Percentiles rank a stretch among this genome's conserved stretches.
Conservation (phyloP, 805 yeast genomes). For the Saturnispora zaruensis region DNA sequence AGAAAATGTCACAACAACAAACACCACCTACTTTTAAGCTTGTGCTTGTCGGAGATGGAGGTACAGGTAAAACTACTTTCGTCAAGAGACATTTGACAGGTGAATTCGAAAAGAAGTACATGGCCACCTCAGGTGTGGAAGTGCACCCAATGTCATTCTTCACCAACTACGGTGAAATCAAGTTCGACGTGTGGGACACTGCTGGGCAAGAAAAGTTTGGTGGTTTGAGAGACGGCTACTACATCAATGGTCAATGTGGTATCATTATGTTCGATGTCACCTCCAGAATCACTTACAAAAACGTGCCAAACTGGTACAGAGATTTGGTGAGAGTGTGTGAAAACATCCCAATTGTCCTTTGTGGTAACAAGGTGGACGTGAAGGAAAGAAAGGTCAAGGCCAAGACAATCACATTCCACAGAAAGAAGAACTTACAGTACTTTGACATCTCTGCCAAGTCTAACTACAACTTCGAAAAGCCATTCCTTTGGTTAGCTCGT, state of each 20-base stretch:
- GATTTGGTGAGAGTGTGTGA: constrained; percentile 99
- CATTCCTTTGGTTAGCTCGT: constrained; percentile 99
- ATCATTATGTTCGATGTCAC: constrained; percentile 99
- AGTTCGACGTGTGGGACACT: constrained; percentile 99
- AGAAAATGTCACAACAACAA: constrained; percentile 49
- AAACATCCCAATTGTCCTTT: constrained; percentile 96
- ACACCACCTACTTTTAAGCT: constrained; percentile 96
- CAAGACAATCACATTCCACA: constrained; percentile 99
- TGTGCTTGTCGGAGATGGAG: constrained; percentile 99
- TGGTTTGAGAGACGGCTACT: constrained; percentile 99
- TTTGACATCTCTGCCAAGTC: constrained; percentile 99
- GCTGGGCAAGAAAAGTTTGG: constrained; percentile 99
- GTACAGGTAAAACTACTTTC: constrained; percentile 99
- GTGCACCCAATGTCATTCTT: constrained; percentile 97
- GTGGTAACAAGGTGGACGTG: constrained; percentile 99
- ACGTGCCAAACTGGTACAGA: constrained; percentile 99
- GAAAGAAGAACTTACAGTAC: constrained; percentile 99
- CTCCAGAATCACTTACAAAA: constrained; percentile 97
- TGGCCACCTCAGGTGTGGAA: constrained; percentile 99
- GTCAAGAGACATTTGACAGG: constrained; percentile 99
- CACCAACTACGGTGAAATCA: constrained; percentile 98
- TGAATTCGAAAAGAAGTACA: constrained; percentile 98
- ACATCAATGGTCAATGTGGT: constrained; percentile 99
- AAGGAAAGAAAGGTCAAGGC: constrained; percentile 99
- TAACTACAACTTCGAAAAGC: constrained; percentile 98